Evolutionary conservation across 345 rosid genomes (phyloP).

Genomic region (Leavenworthia alabamica): DNA sequence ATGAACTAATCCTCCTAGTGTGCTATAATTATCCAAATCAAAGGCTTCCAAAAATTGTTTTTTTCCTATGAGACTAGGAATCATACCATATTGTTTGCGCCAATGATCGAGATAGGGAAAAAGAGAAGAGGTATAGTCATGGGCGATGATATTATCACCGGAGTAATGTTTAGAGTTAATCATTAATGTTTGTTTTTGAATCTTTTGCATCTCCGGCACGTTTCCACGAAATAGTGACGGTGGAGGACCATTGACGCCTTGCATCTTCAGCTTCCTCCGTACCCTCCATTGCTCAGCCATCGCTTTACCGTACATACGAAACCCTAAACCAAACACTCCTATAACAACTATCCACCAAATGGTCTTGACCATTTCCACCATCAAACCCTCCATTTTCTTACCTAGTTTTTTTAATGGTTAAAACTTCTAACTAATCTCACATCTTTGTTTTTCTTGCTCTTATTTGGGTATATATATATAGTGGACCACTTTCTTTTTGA

Average conservation of each 20-base stretch:
- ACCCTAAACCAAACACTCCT: constrained; percentile 22
- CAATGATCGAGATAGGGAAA: constrained; percentile 74
- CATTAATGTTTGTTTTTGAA: constrained; percentile 32
- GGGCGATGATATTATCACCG: constrained; percentile 39
- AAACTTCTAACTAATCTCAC: constrained; percentile 13
- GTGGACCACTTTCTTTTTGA: constrained; percentile 7
- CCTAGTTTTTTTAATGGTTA: not conserved
- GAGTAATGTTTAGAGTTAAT: constrained; percentile 13
- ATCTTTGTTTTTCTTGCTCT: not conserved
- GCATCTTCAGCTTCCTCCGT: constrained; percentile 40
- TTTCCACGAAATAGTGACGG: constrained; percentile 60
- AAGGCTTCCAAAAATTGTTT: too few relatives aligned
- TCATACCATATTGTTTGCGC: constrained; percentile 67
- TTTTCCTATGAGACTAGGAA: not conserved
- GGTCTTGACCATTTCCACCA: constrained; percentile 15
- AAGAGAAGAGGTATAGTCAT: constrained; percentile 64
- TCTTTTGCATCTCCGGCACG: constrained; percentile 55
- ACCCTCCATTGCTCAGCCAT: constrained; percentile 26
- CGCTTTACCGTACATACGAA: constrained; percentile 17
- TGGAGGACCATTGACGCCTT: constrained; percentile 66
- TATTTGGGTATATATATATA: constrained; percentile 18
- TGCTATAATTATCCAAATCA: not conserved
- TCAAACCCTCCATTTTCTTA: constrained; percentile 18
- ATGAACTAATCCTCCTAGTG: not conserved
- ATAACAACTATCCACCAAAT: constrained; percentile 18